Base-by-base conservation (phyloP, 2,329 filamentous ascomycete genomes). In the Apiospora malaysiana region DNA sequence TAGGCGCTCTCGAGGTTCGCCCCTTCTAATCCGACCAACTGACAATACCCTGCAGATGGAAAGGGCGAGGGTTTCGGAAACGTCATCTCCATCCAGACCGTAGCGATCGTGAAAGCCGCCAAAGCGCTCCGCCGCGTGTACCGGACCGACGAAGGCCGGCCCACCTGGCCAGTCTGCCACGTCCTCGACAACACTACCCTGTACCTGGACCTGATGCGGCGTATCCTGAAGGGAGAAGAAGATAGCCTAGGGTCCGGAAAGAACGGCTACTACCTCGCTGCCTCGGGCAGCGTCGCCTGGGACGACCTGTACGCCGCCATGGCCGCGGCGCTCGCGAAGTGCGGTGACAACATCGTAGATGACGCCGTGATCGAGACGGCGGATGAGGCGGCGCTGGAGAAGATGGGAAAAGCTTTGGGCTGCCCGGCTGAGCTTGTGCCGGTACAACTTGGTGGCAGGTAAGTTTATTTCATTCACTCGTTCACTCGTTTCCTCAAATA, bases 151-250 rank as follows among this genome's bases (percentile, higher is more conserved):
- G 25, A 75, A 0, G 82, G 77, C 23, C 72, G 76, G 18, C 79
- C 81, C 25, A 79, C 77, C 1, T 89, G 87, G 87, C 87, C 87
- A 0, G 86, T 89, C 7, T 86, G 83, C 70, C 85, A 89, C 70
- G 75, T 89, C 4, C 12, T 75, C 0, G 87, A 89, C 70, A 89
- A 82, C 45, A 80, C 83, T 0, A 75, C 75, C 0, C 73, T 88
- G 0, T 89, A 87, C 69, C 68, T 87, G 1, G 75, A 81, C 2
- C 77, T 89, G 0, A 74, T 88, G 8, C 79, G 80, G 1, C 79
- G 76, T 2, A 88, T 88, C 16, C 73, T 88, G 2, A 8, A n/a
- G 16, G 27, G 21, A 21, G 56, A 72, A 1, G 82, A 77, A 0
- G 75, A 80, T 16, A 76, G 82, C 5, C 78, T 81, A 0, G 81